These are phyloP conservation scores for Ocimum tenuiflorum DNA, from an alignment of 257 asterid species.

Conservation along the genomic window DNA sequence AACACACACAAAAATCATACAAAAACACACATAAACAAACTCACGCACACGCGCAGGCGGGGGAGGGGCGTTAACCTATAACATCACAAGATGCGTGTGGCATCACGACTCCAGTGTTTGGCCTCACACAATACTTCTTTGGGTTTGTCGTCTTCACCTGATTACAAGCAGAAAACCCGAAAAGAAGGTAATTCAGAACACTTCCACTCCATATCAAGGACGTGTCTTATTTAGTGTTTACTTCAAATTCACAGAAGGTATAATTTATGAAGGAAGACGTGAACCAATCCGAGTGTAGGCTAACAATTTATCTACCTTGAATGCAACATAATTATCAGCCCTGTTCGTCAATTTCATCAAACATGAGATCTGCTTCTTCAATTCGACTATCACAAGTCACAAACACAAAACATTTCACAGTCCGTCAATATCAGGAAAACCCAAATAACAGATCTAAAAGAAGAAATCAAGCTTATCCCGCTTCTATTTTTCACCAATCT, in stretches of 20 bases:
- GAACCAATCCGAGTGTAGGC: not conserved
- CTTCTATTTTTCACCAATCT: not conserved
- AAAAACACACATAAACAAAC: not conserved
- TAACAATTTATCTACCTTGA: conserved; percentile 47
- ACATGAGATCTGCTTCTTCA: conserved; percentile 88
- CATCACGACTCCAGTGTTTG: conserved; percentile 55
- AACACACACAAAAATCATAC: not conserved
- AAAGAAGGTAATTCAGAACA: not conserved
- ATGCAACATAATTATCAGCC: conserved; percentile 54
- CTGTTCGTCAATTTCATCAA: conserved; percentile 63
- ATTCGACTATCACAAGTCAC: conserved; percentile 41
- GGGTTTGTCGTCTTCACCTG: conserved; percentile 77
- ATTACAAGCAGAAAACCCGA: conserved; percentile 4
- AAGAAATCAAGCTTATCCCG: conserved; percentile 10
- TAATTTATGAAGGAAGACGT: not conserved
- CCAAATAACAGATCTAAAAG: conserved; percentile 28
- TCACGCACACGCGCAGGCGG: not conserved
- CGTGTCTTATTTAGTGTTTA: not conserved
- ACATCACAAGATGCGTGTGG: conserved; percentile 50
- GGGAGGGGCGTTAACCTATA: conserved; percentile 26
- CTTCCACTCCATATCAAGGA: conserved; percentile 5
- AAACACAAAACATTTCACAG: conserved; percentile 9
- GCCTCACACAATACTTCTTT: conserved; percentile 65
- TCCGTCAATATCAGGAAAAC: conserved; percentile 17
- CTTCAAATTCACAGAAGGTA: not conserved